Base-by-base conservation (phyloP, 768 basidiomycete genomes). In the Macrocybe gigantea region DNA sequence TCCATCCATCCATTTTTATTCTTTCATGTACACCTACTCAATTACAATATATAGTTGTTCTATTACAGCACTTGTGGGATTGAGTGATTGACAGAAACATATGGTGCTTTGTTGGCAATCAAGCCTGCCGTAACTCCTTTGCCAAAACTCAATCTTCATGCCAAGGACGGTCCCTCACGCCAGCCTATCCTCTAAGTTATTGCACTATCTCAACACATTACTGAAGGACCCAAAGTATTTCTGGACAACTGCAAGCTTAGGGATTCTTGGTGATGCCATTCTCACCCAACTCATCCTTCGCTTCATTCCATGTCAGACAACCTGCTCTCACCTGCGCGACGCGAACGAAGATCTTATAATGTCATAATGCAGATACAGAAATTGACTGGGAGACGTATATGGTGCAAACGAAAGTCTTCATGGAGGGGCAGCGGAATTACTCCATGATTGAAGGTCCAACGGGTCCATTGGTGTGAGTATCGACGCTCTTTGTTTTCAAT, bases 331-430 rank as follows among this genome's bases (percentile, higher is more conserved):
- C 41, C 38, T 34, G 22, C 4, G 22, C 22, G 22, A 22, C 22
- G 22, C 40, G 33, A 33, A 44, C 13, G 15, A 12, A 31, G 51
- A 38, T 40, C 45, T 50, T 33, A 54, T 30, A 41, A 45, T 32
- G 15, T 42, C 57, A 48, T 60, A 60, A 52, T 42, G 52, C 38
- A 97, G 95, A 94, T 69, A 98, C 96, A 8, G 94, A 99, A 67
- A 99, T 99, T 57, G 96, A 99, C 68, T 98, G 91, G 83, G 78
- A 85, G 59, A 97, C 96, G 0, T 99, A 99, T 61, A 92, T 97
- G 82, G 70, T 85, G 45, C 96, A 98, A 45, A 77, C 88, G 1
- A 75, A 84, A 48, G 62, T 86, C 37, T 93, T 89, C 67, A 57
- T 88, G 41, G 77, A 80, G 47, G 93, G 93, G 33, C 85, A 94